Percentiles rank a stretch among this genome's conserved stretches.
Evolutionary conservation across 768 basidiomycete genomes (phyloP).

Genomic region (Boletus coccyginus): DNA sequence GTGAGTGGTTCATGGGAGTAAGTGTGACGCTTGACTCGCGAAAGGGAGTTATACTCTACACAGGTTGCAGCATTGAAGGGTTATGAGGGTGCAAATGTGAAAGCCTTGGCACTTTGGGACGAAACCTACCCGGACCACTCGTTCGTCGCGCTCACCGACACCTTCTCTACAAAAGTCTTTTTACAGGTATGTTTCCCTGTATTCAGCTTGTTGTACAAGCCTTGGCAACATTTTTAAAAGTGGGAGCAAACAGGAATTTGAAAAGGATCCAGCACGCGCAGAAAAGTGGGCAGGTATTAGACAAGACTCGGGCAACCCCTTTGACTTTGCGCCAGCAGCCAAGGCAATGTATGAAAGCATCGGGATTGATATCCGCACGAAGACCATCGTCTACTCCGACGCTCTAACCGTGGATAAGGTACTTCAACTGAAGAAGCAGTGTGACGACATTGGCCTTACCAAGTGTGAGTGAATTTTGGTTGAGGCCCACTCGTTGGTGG

Average conservation of each 20-base stretch:
- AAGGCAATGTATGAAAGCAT: slow-evolving; percentile 69
- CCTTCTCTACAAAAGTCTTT: slow-evolving; percentile 86
- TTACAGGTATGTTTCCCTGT: slow-evolving; percentile 55
- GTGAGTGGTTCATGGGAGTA: slow-evolving; percentile 93
- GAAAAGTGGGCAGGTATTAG: slow-evolving; percentile 77
- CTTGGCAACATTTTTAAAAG: no score
- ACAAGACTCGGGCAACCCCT: slow-evolving; percentile 93
- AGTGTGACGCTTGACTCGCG: not conserved
- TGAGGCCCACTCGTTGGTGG: not conserved
- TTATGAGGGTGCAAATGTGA: slow-evolving; percentile 71
- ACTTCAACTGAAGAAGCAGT: slow-evolving; percentile 65
- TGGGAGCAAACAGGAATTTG: no score
- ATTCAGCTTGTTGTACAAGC: not conserved
- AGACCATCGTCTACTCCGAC: slow-evolving; percentile 84
- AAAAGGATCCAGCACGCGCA: slow-evolving; percentile 54
- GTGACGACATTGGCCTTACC: slow-evolving; percentile 66
- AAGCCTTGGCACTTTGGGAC: slow-evolving; percentile 87
- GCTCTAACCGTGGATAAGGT: slow-evolving; percentile 69
- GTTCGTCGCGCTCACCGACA: slow-evolving; percentile 88
- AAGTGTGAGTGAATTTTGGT: slow-evolving; percentile 38
- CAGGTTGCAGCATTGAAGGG: slow-evolving; percentile 83
- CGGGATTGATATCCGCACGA: slow-evolving; percentile 62
- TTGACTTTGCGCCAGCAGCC: slow-evolving; percentile 71
- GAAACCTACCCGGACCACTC: slow-evolving; percentile 55
- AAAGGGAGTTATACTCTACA: not conserved